Evolutionary conservation across 78 protist species (phyloP).

Genomic region (Dictyostelium brefeldianum): DNA sequence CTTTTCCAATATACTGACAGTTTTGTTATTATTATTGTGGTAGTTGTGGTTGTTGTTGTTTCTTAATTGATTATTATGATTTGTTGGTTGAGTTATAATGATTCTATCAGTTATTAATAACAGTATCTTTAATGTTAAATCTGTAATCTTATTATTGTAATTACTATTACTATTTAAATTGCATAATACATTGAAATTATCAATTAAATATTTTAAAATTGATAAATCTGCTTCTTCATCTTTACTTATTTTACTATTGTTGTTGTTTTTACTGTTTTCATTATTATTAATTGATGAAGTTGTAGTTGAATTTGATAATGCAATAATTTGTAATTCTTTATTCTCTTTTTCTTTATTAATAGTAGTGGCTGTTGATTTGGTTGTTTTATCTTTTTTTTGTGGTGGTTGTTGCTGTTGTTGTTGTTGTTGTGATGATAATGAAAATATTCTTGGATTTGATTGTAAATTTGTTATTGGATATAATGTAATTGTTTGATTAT

Average conservation of each 20-base stretch:
- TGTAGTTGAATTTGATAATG: background rate
- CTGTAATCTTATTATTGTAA: background rate
- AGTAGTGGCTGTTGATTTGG: background rate
- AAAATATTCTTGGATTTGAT: slow-evolving; percentile 1
- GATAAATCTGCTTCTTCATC: too few relatives aligned
- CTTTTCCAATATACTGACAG: background rate
- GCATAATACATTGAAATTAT: background rate
- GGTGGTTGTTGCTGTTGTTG: background rate
- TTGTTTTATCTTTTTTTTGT: background rate
- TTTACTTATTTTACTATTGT: background rate
- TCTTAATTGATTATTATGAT: background rate
- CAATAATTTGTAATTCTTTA: background rate
- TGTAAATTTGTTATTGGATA: slow-evolving; percentile 3
- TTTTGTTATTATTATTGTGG: background rate
- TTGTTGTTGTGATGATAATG: background rate
- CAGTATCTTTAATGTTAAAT: background rate
- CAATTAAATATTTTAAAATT: background rate
- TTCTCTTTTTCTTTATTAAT: background rate
- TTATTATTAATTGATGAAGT: background rate
- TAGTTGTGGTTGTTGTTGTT: background rate
- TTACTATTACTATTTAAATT: background rate
- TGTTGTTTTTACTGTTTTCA: background rate
- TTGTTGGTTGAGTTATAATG: background rate
- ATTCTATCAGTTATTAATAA: background rate
- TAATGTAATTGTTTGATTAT: slow-evolving; percentile 25